Base-by-base conservation (phyloP, 331 rosid species). In the Rosa hybrid region DNA sequence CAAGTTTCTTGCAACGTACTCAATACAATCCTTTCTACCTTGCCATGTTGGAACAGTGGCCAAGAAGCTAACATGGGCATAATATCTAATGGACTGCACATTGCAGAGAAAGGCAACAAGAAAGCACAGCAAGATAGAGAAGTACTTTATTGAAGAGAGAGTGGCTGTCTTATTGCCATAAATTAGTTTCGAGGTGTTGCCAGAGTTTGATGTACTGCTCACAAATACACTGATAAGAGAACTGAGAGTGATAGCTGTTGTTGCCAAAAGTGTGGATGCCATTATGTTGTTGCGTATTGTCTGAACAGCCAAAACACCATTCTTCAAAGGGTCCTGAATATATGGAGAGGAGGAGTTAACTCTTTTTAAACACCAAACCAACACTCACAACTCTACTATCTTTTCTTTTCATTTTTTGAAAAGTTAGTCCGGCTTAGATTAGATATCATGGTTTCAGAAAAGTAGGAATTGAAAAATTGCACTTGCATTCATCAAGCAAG, bases 251-350 rank as follows among this genome's bases (percentile, higher is more conserved):
- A 94, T 92, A 64, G 97, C 97, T 57, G 97, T 86, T 39, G 98
- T 90, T 23, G 91, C 97, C 51, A 90, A 85, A 68, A 94, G 91
- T 17, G 96, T 89, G 3, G 98, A 90, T 70, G 97, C 94, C 98
- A 90, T 94, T 63, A 94, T 94, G 78, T 90, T 94, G 86, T 94
- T 94, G 82, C 94, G 89, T 72, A 94, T 92, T 46, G 97, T 94
- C 82, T 94, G 97, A 77, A 94, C 92, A 0, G 84, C 85, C 81
- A 94, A 82, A 80, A 90, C 87, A 8, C 97, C 97, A 80, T 92
- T 88, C 90, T 90, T 90, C 91, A 92, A 74, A 5, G 98, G 96
- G 81, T 95, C 94, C 98, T 93, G 94, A 75, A 88, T 83, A 84
- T 65, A 63, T 74, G 53, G 76, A 81, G 77, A 60, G 51, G 75